Evolutionary conservation across 768 basidiomycete species (phyloP).

Genomic region (Trametes maxima): DNA sequence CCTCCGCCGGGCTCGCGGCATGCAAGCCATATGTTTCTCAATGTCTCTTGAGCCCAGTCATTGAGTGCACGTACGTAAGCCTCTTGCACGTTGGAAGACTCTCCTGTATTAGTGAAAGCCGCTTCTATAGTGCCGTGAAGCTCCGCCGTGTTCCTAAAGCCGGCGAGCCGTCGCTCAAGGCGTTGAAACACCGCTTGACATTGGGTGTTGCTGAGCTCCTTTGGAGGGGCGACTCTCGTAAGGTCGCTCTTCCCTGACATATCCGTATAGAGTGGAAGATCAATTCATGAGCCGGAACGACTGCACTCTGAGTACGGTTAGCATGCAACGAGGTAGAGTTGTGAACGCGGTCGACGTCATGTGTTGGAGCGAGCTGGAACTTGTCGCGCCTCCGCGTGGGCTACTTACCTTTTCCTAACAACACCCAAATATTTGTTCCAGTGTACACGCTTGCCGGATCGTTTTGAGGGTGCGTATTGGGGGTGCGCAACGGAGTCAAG

Average conservation of each 20-base stretch:
- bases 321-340: not conserved
- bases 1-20: conserved; percentile 47
- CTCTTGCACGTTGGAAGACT: conserved; percentile 17
- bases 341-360: conserved; percentile 11
- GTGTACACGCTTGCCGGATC: not conserved
- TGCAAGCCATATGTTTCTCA: conserved; percentile 47
- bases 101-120: conserved; percentile 22
- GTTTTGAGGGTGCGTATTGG: too few species aligned
- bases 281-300: not conserved
- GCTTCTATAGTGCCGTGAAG: conserved; percentile 44
- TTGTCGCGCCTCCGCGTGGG: not conserved
- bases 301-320: not conserved
- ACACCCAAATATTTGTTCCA: conserved; percentile 19
- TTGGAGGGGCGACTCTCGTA: conserved; percentile 39
- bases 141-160: conserved; percentile 46
- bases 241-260: conserved; percentile 29
- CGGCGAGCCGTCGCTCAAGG: conserved; percentile 46
- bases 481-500: not conserved
- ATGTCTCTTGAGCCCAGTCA: conserved; percentile 47
- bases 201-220: conserved; percentile 40
- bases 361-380: conserved; percentile 9
- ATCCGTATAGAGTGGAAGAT: not conserved
- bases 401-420: not conserved
- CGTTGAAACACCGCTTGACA: conserved; percentile 44
- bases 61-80: conserved; percentile 42